These are phyloP conservation scores for Patellifolia procumbens DNA, from an alignment of 179 eudicot genomes.

Conservation along the genomic window DNA sequence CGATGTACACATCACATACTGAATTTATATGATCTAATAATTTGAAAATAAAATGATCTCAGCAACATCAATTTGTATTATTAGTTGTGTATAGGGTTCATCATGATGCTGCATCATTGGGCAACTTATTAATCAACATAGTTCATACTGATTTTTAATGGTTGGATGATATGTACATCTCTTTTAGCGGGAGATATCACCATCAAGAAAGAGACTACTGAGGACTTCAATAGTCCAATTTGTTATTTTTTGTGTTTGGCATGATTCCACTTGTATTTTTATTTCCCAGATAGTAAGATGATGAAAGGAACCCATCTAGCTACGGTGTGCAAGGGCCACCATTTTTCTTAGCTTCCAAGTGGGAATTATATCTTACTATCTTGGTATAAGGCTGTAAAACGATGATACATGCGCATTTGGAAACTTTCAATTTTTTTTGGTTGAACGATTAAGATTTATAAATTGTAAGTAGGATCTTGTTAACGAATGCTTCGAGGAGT, in stretches of 20 bases:
- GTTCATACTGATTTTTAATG: neutral
- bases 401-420: too few relatives aligned
- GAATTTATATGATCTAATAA: too few relatives aligned
- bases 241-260: constrained; percentile 24
- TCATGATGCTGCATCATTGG: constrained; percentile 15
- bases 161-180: neutral
- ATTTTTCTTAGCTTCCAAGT: neutral
- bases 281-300: constrained; percentile 9
- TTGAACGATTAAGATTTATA: too few relatives aligned
- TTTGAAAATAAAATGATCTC: too few relatives aligned
- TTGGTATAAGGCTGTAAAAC: too few relatives aligned
- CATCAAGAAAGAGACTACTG: constrained; percentile 32
- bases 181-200: constrained; percentile 43
- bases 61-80: neutral
- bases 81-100: neutral
- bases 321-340: constrained; percentile 12
- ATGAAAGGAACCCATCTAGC: constrained; percentile 10
- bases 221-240: constrained; percentile 13
- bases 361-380: too few relatives aligned
- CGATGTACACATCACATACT: too few relatives aligned
- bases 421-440: too few relatives aligned
- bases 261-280: constrained; percentile 18
- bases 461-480: too few relatives aligned
- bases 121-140: constrained; percentile 17
- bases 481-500: too few relatives aligned